These are phyloP conservation scores for Pythium chondricola DNA, from an alignment of 352 stramenopile genomes.

Conservation along the genomic window DNA sequence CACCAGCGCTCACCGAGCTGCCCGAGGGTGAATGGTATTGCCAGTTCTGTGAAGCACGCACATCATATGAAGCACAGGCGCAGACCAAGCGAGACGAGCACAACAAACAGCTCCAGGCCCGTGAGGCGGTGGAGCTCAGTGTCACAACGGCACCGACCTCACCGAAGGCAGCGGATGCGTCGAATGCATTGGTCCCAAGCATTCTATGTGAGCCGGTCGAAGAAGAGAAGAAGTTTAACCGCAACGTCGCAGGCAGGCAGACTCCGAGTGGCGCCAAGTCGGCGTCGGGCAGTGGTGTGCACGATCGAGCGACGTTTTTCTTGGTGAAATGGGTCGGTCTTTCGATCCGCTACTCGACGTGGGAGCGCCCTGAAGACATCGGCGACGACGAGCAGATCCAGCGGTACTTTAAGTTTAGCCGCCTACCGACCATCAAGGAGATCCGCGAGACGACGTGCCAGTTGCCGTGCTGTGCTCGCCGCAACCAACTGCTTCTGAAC, in stretches of 20 bases:
- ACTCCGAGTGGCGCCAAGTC: constrained; percentile 1
- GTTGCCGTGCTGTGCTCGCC: constrained; percentile 75
- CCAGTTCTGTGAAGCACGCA: constrained; percentile 52
- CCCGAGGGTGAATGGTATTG: constrained; percentile 84
- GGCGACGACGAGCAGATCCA: constrained; percentile 86
- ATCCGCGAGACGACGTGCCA: constrained; percentile 80
- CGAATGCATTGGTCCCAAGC: constrained; percentile 22
- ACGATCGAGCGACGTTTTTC: constrained; percentile 71
- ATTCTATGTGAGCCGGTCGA: constrained; percentile 43
- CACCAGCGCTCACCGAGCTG: constrained; percentile 56
- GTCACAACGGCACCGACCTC: background rate
- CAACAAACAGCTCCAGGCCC: background rate
- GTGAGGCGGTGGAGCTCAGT: background rate
- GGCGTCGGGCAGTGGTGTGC: constrained; percentile 10
- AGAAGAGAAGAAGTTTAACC: constrained; percentile 75
- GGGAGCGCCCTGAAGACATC: constrained; percentile 85
- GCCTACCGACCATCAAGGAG: constrained; percentile 76
- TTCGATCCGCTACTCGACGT: constrained; percentile 83
- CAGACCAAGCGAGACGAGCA: constrained; percentile 6
- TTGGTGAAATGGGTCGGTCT: constrained; percentile 85
- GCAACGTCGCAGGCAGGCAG: constrained; percentile 23
- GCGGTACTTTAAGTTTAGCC: constrained; percentile 86
- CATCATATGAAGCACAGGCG: constrained; percentile 33
- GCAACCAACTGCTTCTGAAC: constrained; percentile 57
- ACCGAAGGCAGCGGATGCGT: background rate